Conservation (phyloP, 1,139 yeast genomes). For the Geotrichum histeridarum region DNA sequence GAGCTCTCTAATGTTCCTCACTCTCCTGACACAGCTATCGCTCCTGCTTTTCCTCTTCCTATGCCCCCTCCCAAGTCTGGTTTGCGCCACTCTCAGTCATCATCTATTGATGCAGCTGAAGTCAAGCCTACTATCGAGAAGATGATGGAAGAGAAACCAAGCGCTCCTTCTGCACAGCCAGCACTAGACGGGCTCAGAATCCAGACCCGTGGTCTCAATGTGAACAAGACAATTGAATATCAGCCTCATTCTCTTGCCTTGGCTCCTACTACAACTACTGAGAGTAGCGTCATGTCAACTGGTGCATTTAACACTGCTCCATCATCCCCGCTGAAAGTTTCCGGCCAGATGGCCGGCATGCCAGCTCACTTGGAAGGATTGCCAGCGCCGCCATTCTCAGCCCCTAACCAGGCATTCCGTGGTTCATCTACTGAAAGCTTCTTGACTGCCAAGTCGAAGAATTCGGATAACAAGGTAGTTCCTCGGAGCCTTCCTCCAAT, state of each 20-base stretch:
- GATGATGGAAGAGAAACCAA: too few species aligned
- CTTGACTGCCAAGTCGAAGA: slow-evolving; percentile 7
- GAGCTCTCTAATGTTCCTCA: slow-evolving; percentile 6
- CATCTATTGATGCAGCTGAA: background rate
- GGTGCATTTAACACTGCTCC: slow-evolving; percentile 7
- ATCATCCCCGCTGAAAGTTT: slow-evolving; percentile 5
- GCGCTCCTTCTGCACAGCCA: background rate
- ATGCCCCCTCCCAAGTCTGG: slow-evolving; percentile 23
- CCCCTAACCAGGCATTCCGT: slow-evolving; percentile 7
- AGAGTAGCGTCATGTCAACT: background rate
- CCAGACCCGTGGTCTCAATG: too few species aligned
- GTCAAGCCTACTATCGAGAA: too few species aligned
- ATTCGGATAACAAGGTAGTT: too few species aligned
- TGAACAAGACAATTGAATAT: too few species aligned
- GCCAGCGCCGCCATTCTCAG: slow-evolving; percentile 11
- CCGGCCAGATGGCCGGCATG: background rate
- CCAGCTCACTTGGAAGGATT: background rate
- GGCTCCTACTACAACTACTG: background rate
- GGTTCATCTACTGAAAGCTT: slow-evolving; percentile 19
- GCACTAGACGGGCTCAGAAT: background rate
- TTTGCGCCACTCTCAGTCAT: slow-evolving; percentile 18
- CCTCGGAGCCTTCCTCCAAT: too few species aligned
- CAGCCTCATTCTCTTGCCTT: too few species aligned
- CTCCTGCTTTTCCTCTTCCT: slow-evolving; percentile 22
- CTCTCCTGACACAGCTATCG: slow-evolving; percentile 2